These are phyloP conservation scores for Helenozyma baotianmanensis DNA, from an alignment of 805 yeast species.

Conservation along the genomic window DNA sequence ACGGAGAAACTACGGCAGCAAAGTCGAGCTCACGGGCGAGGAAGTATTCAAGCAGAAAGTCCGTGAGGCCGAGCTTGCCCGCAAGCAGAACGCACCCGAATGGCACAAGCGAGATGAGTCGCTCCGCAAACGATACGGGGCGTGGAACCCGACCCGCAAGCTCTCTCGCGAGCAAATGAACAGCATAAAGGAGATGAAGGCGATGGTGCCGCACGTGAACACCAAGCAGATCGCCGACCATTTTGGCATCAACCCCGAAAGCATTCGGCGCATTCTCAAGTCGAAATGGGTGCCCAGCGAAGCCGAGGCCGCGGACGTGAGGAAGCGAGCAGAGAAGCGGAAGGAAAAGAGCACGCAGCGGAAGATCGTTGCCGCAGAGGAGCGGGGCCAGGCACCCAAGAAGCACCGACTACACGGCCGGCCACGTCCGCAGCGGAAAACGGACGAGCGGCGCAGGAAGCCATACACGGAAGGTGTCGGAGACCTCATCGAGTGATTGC, in stretches of 20 bases:
- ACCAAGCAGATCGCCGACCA: constrained; percentile 56
- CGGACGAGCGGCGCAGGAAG: constrained; percentile 2
- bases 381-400: constrained; percentile 6
- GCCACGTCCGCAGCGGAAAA: too few species aligned
- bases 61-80: constrained; percentile 33
- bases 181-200: constrained; percentile 53
- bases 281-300: constrained; percentile 70
- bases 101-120: constrained; percentile 74
- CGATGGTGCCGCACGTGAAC: constrained; percentile 55
- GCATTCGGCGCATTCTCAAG: constrained; percentile 71
- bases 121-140: constrained; percentile 54
- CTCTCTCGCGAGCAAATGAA: constrained; percentile 68
- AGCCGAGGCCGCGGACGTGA: constrained; percentile 43
- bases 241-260: constrained; percentile 75
- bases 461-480: constrained; percentile 22
- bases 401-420: too few species aligned
- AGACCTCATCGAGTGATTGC: constrained; percentile 23
- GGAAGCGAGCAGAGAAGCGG: constrained; percentile 46
- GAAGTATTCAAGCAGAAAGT: constrained; percentile 15
- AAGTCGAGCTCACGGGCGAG: constrained; percentile 2
- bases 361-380: constrained; percentile 2
- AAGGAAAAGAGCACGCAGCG: constrained; percentile 14
- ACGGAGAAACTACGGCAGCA: neutral
- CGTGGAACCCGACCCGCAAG: constrained; percentile 66
- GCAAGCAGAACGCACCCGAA: constrained; percentile 33